phyloP scores from a whole-genome alignment of 192 early-diverging fungal species.

The Podila clonocystis region DNA sequence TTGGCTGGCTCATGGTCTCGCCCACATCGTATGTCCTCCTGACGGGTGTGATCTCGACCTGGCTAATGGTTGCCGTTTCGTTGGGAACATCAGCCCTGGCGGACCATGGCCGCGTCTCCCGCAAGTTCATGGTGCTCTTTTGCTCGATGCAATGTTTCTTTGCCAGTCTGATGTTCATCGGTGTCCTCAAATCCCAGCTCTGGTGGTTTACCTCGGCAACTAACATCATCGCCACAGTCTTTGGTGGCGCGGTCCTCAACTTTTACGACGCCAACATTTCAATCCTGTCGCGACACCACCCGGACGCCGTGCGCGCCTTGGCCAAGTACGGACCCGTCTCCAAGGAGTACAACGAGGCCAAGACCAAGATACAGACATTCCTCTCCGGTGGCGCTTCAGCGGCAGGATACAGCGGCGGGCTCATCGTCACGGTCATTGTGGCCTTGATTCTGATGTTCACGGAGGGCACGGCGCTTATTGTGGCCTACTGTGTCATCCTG shows the following conservation, averaged over 20 bases:
- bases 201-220: slow-evolving; percentile 29
- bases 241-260: slow-evolving; percentile 19
- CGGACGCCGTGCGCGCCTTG: slow-evolving; percentile 32
- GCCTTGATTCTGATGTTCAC: slow-evolving; percentile 36
- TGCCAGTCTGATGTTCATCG: slow-evolving; percentile 43
- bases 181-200: slow-evolving; percentile 17
- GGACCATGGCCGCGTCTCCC: slow-evolving; percentile 45
- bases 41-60: slow-evolving; percentile 30
- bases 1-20: slow-evolving; percentile 38
- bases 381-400: slow-evolving; percentile 53
- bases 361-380: slow-evolving; percentile 35
- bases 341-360: slow-evolving; percentile 22
- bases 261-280: slow-evolving; percentile 63
- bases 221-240: slow-evolving; percentile 19
- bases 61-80: slow-evolving; percentile 38
- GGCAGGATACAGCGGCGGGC: slow-evolving; percentile 39
- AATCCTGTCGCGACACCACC: slow-evolving; percentile 48
- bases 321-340: slow-evolving; percentile 19
- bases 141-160: slow-evolving; percentile 19
- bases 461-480: slow-evolving; percentile 21
- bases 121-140: slow-evolving; percentile 25
- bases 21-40: slow-evolving; percentile 46
- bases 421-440: slow-evolving; percentile 45
- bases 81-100: slow-evolving; percentile 50
- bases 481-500: slow-evolving; percentile 47